phyloP scores from a whole-genome alignment of 2,329 filamentous ascomycete species.

The Anisogramma anomala region DNA sequence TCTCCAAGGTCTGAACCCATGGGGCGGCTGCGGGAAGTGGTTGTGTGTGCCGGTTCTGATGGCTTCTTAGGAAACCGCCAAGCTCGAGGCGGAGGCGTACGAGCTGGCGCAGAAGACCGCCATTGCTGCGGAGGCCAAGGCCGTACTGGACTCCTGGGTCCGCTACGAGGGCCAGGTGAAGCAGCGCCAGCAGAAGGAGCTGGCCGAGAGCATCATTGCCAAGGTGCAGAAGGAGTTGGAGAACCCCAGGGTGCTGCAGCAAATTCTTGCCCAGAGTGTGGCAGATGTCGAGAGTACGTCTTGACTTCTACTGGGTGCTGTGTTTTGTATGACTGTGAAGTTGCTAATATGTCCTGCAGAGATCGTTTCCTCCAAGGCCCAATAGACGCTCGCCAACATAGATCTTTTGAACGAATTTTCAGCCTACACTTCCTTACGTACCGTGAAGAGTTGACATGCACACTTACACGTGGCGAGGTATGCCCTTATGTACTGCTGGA shows the following conservation, averaged over 20 bases:
- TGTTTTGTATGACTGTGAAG: background rate
- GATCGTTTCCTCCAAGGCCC: constrained; percentile 51
- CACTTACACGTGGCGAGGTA: constrained; percentile 37
- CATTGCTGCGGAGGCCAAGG: constrained; percentile 84
- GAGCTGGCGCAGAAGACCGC: constrained; percentile 96
- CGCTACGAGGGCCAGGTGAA: constrained; percentile 98
- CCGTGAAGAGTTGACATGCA: constrained; percentile 38
- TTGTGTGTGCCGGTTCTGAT: constrained; percentile 12
- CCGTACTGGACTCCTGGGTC: constrained; percentile 95
- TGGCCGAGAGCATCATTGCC: constrained; percentile 83
- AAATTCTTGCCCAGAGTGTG: constrained; percentile 95
- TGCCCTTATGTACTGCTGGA: constrained; percentile 32
- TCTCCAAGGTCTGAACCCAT: constrained; percentile 69
- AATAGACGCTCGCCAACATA: constrained; percentile 36
- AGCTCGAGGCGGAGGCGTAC: constrained; percentile 89
- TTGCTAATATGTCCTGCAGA: constrained; percentile 33
- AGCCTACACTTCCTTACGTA: constrained; percentile 40
- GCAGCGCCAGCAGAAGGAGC: constrained; percentile 94
- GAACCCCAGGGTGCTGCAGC: constrained; percentile 93
- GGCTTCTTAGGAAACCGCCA: constrained; percentile 72
- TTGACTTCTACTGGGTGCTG: background rate
- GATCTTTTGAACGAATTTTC: constrained; percentile 13
- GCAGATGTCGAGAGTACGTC: constrained; percentile 83
- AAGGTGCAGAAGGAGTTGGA: constrained; percentile 99
- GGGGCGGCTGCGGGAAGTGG: background rate